phyloP scores from a whole-genome alignment of 2,329 filamentous ascomycete species.

The Diaporthe humulicola region DNA sequence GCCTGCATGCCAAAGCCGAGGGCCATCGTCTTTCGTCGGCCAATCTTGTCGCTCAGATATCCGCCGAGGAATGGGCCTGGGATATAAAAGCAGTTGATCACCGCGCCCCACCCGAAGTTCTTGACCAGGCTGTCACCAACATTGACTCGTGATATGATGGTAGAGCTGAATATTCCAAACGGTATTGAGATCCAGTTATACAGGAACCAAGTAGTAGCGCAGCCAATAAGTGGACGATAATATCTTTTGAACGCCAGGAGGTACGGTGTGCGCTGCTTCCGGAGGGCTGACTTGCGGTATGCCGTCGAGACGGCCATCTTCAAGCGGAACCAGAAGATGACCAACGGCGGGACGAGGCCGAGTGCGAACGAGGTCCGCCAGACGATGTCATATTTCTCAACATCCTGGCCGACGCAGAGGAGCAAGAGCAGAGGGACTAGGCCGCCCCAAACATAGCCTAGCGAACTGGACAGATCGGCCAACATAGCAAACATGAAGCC shows the following conservation, averaged over 20 bases:
- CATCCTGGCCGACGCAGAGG: conserved; percentile 60
- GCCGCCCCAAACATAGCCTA: conserved; percentile 65
- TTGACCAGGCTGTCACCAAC: conserved; percentile 56
- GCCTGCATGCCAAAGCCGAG: conserved; percentile 61
- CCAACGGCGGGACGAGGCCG: conserved; percentile 62
- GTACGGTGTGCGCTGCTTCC: conserved; percentile 61
- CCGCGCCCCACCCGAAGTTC: conserved; percentile 58
- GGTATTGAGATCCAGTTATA: conserved; percentile 69
- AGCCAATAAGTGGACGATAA: conserved; percentile 63
- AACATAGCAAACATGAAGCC: conserved; percentile 71
- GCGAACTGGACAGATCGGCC: conserved; percentile 61
- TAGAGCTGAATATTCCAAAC: conserved; percentile 67
- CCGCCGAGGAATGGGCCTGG: conserved; percentile 63
- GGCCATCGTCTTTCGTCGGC: conserved; percentile 63
- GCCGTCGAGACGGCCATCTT: conserved; percentile 64
- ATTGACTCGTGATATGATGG: conserved; percentile 61
- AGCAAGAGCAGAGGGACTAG: conserved; percentile 64
- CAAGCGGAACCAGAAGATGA: conserved; percentile 66
- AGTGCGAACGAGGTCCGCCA: conserved; percentile 66
- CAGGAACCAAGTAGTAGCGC: conserved; percentile 63
- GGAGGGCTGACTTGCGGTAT: conserved; percentile 61
- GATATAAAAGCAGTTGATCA: conserved; percentile 65
- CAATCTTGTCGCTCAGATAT: conserved; percentile 62
- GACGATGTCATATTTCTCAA: conserved; percentile 57
- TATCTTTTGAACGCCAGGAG: conserved; percentile 61